Percentiles rank a stretch among this genome's conserved stretches.
These are phyloP conservation scores for Sclerospora graminicola DNA, from an alignment of 352 stramenopile genomes.

Conservation along the genomic window DNA sequence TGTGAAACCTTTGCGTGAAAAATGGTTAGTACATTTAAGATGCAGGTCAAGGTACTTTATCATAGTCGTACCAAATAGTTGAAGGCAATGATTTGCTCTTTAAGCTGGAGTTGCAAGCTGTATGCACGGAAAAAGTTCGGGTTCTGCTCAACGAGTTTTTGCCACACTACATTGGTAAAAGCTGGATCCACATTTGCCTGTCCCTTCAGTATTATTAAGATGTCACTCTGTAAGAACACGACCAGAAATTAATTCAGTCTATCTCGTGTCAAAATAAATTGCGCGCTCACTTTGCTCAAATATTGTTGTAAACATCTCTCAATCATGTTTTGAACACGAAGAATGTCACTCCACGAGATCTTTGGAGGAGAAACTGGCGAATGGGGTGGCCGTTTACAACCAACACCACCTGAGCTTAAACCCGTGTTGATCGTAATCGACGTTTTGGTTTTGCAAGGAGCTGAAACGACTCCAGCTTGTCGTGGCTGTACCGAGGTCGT, in stretches of 20 bases:
- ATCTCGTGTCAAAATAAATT: neutral
- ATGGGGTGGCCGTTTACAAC: slow-evolving; percentile 14
- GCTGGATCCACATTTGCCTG: slow-evolving; percentile 78
- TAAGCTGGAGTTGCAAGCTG: slow-evolving; percentile 71
- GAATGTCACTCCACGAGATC: slow-evolving; percentile 86
- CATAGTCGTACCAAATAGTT: slow-evolving; percentile 76
- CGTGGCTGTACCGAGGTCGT: slow-evolving; percentile 2
- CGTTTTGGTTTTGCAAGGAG: slow-evolving; percentile 18
- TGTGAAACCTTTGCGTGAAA: slow-evolving; percentile 32
- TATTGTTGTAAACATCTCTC: slow-evolving; percentile 87
- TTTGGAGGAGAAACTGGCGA: slow-evolving; percentile 19
- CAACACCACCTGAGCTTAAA: slow-evolving; percentile 5
- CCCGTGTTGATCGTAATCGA: slow-evolving; percentile 29
- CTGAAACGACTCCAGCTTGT: slow-evolving; percentile 10
- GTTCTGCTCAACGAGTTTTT: slow-evolving; percentile 89
- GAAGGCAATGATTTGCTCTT: slow-evolving; percentile 87
- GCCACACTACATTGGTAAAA: slow-evolving; percentile 83
- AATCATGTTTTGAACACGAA: slow-evolving; percentile 85
- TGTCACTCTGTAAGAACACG: slow-evolving; percentile 31
- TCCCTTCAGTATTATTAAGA: slow-evolving; percentile 42
- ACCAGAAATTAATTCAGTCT: neutral
- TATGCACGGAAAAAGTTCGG: slow-evolving; percentile 85
- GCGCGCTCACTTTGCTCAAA: slow-evolving; percentile 68
- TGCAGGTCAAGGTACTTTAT: neutral
- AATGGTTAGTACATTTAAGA: neutral